Base-by-base conservation (phyloP, 139 green algal species). In the Micractinium sp. region DNA sequence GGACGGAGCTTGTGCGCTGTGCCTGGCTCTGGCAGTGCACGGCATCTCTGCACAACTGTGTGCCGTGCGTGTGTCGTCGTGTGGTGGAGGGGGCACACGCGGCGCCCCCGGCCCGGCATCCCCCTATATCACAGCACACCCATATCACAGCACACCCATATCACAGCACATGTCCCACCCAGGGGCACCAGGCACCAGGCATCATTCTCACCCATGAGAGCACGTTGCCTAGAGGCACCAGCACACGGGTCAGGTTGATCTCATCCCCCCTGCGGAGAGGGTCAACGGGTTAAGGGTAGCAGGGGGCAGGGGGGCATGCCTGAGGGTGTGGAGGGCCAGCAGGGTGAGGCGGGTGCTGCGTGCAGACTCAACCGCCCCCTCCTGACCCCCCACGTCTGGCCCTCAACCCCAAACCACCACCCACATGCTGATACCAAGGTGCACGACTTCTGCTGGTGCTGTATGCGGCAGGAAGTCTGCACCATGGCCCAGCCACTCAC, bases 191-290 rank as follows among this genome's bases (percentile, higher is more conserved):
- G 47, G 29, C n/a, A 41, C 29, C 73, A 20, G n/a, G n/a, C 73
- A 19, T 18, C 41, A 63, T 25, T n/a, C 85, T 36, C 38, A 90
- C 90, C 90, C 90, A 92, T 12, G 86, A 86, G 4, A 89, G 35
- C 4, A 92, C 73, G 35, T 61, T 88, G 74, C 71, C 69, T 0
- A 91, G 31, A 0, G 90, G 90, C 19, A 87, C 53, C 47, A 92
- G 85, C 69, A 82, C 85, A 1, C 85, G 85, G 0, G n/a, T 36
- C 20, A 88, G 38, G 71, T 81, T 71, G 31, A 3, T 18, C n/a
- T 82, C 83, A 14, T 87, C 83, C 14, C 27, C 12, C 38, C 81
- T 76, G 81, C 60, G 33, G 5, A 82, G 74, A 25, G 31, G 29
- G 36, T 14, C 74, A 38, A 12, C 29, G 31, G 20, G 27, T 80